Evolutionary conservation across 2,329 filamentous ascomycete genomes (phyloP), one percentile per base, ranked within the genome.

Genomic region (Sporothrix euskadiensis): DNA sequence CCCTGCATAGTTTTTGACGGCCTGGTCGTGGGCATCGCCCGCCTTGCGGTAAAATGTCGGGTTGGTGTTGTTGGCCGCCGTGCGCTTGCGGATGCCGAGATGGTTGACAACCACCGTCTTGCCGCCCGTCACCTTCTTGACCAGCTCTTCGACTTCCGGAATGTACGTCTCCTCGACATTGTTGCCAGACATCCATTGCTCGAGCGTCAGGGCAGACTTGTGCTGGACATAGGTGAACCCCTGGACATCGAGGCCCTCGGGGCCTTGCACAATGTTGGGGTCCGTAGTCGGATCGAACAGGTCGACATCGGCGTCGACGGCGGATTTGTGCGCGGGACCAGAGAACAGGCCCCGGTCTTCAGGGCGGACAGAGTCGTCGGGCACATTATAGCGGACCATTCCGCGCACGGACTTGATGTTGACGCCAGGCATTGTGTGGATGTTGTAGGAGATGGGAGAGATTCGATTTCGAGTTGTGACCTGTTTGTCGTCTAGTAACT

Each of bases 71-170:
- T 71, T 71, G 35, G 54, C 52, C 10, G 69, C 69, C 19, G 39
- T 22, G n/a, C 69, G 69, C 69, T 71, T 71, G 69, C 69, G 69
- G 52, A 71, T 71, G n/a, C 69, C 69, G 32, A 71, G 69, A 35
- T 71, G 69, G 56, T 71, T 71, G 54, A 71, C 69, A n/a, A 71
- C 57, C 10, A 61, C 69, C 22, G 35, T 47, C 69, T 71, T 61
- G 54, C 52, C 69, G 35, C 56, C 56, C n/a, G 69, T 71, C n/a
- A 71, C 39, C 14, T 35, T 22, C 12, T 35, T 39, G n/a, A 71
- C 39, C 8, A 71, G 69, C 69, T 47, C 39, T 39, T 71, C 69
- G 22, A 71, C 69, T 39, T 71, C 69, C 22, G 69, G 69, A 12
- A 71, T 44, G 56, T 71, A 71, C 4, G 10, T 22, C 22, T 71